Percentiles rank a stretch among this genome's conserved stretches.
Conservation (phyloP, 2,329 filamentous ascomycete genomes). For the Stachybotrys chartarum region DNA sequence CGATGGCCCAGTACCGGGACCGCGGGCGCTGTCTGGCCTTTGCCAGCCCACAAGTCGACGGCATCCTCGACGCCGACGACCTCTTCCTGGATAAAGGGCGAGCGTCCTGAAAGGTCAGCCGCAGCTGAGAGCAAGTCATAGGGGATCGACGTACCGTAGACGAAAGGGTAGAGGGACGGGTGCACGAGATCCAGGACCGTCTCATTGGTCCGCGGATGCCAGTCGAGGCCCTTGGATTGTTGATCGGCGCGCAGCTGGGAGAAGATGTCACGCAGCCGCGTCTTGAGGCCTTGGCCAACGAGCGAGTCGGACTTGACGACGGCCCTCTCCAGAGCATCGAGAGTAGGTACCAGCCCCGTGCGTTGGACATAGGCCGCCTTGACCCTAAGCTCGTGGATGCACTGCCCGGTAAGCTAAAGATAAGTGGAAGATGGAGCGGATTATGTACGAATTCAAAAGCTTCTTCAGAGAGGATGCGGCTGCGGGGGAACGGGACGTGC, state of each 20-base stretch:
- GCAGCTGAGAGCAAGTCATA: constrained; percentile 43
- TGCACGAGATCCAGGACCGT: constrained; percentile 51
- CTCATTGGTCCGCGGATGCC: constrained; percentile 44
- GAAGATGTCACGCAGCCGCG: not conserved
- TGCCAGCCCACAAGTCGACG: not conserved
- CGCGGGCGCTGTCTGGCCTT: not conserved
- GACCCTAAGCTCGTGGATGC: not conserved
- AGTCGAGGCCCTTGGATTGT: constrained; percentile 28
- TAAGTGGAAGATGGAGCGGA: not conserved
- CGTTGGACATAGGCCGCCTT: not conserved
- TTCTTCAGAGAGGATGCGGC: not conserved
- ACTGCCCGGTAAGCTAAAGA: not conserved
- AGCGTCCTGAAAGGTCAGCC: not conserved
- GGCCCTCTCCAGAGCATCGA: not conserved
- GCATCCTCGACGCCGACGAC: not conserved
- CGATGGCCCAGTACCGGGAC: not conserved
- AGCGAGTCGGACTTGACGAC: not conserved
- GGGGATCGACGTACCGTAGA: constrained; percentile 28
- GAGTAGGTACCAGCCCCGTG: not conserved
- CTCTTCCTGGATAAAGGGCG: not conserved
- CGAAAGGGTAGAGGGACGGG: constrained; percentile 49
- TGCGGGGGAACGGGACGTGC: not conserved
- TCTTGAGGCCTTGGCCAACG: not conserved
- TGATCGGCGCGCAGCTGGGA: not conserved
- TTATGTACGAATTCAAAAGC: not conserved